Evolutionary conservation across 2,329 filamentous ascomycete genomes (phyloP).

Genomic region (Calonectria ilicicola): DNA sequence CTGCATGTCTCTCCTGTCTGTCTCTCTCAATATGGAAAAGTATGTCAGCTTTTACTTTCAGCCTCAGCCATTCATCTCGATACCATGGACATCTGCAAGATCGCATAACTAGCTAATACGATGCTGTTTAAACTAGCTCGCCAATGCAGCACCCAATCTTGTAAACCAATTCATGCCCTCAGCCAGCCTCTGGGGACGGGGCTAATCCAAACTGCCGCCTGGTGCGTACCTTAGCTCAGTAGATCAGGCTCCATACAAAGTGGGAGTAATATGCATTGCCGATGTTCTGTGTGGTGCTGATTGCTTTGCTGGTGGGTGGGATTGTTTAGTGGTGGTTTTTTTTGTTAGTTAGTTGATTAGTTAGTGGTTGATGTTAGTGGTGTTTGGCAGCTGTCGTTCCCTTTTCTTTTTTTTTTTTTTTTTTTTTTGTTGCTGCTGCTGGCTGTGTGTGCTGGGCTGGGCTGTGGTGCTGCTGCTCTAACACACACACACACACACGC

Average conservation of each 20-base stretch:
- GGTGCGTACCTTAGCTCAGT: slow-evolving; percentile 1
- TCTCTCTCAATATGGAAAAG: neutral
- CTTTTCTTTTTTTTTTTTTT: neutral
- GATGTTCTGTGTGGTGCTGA: neutral
- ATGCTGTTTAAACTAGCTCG: neutral
- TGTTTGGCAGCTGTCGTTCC: neutral
- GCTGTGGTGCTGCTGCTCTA: too few species aligned
- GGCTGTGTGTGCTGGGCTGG: too few species aligned
- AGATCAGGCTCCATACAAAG: slow-evolving; percentile 1
- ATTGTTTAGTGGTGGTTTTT: neutral
- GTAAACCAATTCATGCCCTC: neutral
- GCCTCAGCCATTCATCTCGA: neutral
- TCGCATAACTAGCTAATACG: neutral
- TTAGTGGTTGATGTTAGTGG: neutral
- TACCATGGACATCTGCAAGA: neutral
- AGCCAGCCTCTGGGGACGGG: neutral
- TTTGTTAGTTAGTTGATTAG: neutral
- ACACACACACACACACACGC: too few species aligned
- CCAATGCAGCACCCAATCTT: slow-evolving; percentile 16
- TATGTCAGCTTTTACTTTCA: neutral
- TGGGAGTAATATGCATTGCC: neutral
- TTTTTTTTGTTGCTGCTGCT: neutral
- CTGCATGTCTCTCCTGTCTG: neutral
- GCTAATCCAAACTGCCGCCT: slow-evolving; percentile 4
- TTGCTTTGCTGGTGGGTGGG: neutral